phyloP scores from a whole-genome alignment of 2,329 filamentous ascomycete species.

The Cadophora luteo-olivacea region DNA sequence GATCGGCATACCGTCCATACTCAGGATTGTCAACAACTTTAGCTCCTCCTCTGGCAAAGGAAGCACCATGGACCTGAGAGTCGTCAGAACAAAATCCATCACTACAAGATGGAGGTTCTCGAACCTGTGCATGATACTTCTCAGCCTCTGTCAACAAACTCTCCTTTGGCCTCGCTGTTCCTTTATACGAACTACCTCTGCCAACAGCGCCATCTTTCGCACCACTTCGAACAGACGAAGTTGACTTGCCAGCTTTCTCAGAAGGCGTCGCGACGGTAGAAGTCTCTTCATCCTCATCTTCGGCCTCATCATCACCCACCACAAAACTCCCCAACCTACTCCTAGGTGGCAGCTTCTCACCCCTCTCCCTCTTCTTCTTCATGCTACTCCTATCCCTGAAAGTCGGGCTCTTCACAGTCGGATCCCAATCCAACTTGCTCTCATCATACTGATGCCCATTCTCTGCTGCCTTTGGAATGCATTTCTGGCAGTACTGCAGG shows the following conservation, averaged over 20 bases:
- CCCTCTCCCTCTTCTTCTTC: slow-evolving; percentile 2
- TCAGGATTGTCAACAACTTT: neutral
- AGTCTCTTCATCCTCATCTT: neutral
- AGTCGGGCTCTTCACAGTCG: neutral
- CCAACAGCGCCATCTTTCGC: neutral
- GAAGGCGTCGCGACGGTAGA: neutral
- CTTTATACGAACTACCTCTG: neutral
- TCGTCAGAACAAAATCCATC: neutral
- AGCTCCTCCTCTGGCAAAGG: neutral
- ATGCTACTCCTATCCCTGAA: neutral
- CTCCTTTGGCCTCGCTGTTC: neutral
- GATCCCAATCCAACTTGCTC: slow-evolving; percentile 3
- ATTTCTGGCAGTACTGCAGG: neutral
- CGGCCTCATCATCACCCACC: neutral
- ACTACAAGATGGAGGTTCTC: neutral
- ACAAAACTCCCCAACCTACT: neutral
- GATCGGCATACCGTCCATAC: neutral
- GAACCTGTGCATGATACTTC: slow-evolving; percentile 1
- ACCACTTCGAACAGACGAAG: no score
- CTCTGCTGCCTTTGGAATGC: neutral
- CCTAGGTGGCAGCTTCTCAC: neutral
- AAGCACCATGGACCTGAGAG: neutral
- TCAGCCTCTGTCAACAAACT: slow-evolving; percentile 5
- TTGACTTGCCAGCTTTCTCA: neutral
- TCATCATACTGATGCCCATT: slow-evolving; percentile 1